Base-by-base conservation (phyloP, 371 early-diverging fungal genomes). In the Mucor circinelloides region DNA sequence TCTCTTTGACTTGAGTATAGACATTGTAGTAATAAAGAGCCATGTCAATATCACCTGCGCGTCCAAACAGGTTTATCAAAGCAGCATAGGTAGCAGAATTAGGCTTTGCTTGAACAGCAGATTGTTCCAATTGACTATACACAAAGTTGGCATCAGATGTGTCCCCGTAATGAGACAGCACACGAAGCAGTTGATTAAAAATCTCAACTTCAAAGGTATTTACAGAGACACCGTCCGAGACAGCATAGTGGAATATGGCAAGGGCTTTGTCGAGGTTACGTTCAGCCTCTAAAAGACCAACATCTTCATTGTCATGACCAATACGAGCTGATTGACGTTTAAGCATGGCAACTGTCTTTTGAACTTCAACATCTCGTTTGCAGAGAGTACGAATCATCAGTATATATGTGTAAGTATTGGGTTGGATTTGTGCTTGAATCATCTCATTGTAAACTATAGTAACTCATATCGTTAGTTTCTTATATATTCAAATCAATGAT, bases 41-140 rank as follows among this genome's bases (percentile, higher is more conserved):
- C 42, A 73, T 64, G 10, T 59, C 28, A n/a, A 84, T 50, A 56
- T 84, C 81, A 34, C 86, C 83, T 19, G 74, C 78, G 36, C 81
- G 77, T 25, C 86, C 84, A 73, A 83, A 81, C 28, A 83, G 63
- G 40, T 78, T 79, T 56, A 85, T 81, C 31, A 85, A 69, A 23
- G 82, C 82, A 34, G 84, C 82, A 78, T 71, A 85, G 0, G 86
- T 84, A 19, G 74, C 78, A 4, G 83, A 67, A 4, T 72, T 78
- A 34, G 82, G 77, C 0, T 48, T 31, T 6, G 76, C 66, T 3
- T 75, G 63, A 2, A 74, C 66, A 52, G 34, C 21, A 46, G 68
- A 57, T 17, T 63, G 61, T 38, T 71, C 67, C 28, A 85, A 40
- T 28, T 78, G 75, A 6, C 75, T 57, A 65, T 79, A 83, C 9